phyloP scores from a whole-genome alignment of 2,329 filamentous ascomycete genomes.

The Diplocarpon rosae region DNA sequence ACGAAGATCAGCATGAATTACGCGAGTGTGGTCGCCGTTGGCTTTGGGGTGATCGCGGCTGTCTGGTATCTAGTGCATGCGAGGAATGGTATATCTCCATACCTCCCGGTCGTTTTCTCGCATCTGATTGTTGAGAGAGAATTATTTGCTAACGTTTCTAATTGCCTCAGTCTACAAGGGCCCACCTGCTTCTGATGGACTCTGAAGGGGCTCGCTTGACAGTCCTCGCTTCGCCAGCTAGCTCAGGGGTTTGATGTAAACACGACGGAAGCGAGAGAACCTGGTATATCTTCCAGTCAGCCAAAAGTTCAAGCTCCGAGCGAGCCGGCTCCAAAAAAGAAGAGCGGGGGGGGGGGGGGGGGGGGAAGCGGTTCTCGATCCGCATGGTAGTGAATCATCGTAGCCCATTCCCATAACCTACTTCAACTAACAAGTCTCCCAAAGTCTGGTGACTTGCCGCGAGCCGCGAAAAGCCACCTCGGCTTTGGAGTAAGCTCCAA shows the following conservation, averaged over 20 bases:
- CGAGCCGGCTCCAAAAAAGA: too few species aligned
- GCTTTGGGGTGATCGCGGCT: slow-evolving; percentile 39
- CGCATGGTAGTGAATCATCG: too few species aligned
- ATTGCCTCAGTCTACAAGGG: slow-evolving; percentile 14
- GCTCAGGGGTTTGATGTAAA: neutral
- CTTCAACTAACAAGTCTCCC: too few species aligned
- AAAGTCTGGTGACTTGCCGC: too few species aligned
- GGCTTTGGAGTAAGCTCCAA: too few species aligned
- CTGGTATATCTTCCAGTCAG: too few species aligned
- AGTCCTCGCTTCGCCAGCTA: neutral
- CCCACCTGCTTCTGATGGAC: slow-evolving; percentile 17
- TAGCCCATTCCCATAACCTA: too few species aligned
- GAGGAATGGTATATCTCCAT: slow-evolving; percentile 34
- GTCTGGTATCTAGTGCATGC: slow-evolving; percentile 41
- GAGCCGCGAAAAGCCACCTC: too few species aligned
- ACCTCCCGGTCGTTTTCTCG: neutral
- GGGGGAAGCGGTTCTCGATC: too few species aligned
- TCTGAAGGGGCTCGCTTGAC: slow-evolving; percentile 3
- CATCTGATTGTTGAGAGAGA: neutral
- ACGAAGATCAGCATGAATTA: slow-evolving; percentile 47
- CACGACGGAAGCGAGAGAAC: neutral
- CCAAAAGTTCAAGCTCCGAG: too few species aligned
- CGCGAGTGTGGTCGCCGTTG: slow-evolving; percentile 39
- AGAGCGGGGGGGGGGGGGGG: too few species aligned
- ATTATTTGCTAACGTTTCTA: neutral